Evolutionary conservation across 345 rosid species (phyloP), one percentile per base, ranked within the genome.

Genomic region (Physaria fendleri): DNA sequence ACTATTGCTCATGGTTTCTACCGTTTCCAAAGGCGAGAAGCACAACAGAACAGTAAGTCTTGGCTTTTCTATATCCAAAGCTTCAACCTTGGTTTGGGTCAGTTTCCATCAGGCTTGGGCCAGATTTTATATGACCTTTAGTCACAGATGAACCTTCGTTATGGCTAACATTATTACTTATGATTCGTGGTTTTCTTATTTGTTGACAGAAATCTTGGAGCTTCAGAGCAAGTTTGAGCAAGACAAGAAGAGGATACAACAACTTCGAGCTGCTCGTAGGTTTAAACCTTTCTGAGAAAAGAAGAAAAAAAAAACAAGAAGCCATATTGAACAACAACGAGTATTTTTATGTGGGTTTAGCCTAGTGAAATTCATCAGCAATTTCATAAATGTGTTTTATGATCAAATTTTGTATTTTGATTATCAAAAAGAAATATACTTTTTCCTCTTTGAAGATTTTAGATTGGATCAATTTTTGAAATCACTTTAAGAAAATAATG

Each of bases 221-320:
- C 91, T 90, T 22, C 97, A 78, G 65, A 81, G 79, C 72, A 86
- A 81, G 71, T 88, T 88, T n/a, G 96, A 88, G 81, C 85, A 88
- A 75, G 98, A 92, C 56, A 85, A 75, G 62, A 85, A 85, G 74
- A 77, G 88, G 62, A 88, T 92, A 66, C 96, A 88, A 33, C 90
- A 92, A 68, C 42, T 92, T 72, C 76, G 93, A 73, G 93, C 98
- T 53, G 83, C 95, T 4, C 83, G 96, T 72, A 92, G 83, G 81
- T 92, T 92, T 74, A 73, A 77, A 68, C 98, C 98, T 23, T 92
- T 81, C 74, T 92, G 55, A 40, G 30, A 21, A 16, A 27, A 15
- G 39, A 59, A 40, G 30, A 21, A 16, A 27, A 15, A 47, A 25
- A 40, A 15, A 39, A 57, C 0, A 53, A 53, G 13, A 68, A 25